Base-by-base conservation (phyloP, 192 early-diverging fungal genomes). In the Obelidium mucronatum region DNA sequence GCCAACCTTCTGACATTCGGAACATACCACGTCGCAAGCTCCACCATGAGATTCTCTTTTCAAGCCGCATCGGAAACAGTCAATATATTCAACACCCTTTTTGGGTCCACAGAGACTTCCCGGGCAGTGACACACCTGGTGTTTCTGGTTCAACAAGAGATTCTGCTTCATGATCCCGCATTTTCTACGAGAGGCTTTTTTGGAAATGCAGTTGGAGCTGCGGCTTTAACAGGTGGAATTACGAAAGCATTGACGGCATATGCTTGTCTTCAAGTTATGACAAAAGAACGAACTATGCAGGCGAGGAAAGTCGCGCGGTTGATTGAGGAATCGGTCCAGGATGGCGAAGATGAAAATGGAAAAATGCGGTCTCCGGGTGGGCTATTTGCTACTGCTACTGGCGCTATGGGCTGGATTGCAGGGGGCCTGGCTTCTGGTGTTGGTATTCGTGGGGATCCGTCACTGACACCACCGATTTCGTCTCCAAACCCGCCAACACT, bases 81-180 rank as follows among this genome's bases (percentile, higher is more conserved):
- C 19, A 89, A 92, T 0, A 83, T 96, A 11, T 89, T 98, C 54
- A 96, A 98, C 83, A 93, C 93, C 2, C 76, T 99, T 13, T 98
- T 99, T 87, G 97, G 97, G 24, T 90, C 92, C 0, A 98, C 94
- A 8, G 96, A 99, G 77, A 94, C 96, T 0, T 96, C 95, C n/a
- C 86, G 92, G 35, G 94, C 94, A 17, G 79, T 96, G 31, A 91
- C 94, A 1, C 90, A 93, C n/a, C 89, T 97, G 55, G 90, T 97
- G 35, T 82, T 90, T 42, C 81, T 97, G 60, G 87, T 94, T 34
- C 88, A 90, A 52, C 83, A 90, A 22, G 94, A 96, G 79, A 79
- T 93, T 3, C 79, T 89, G 67, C 89, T 61, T 4, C 84, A 82
- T 40, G 67, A 69, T 17, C 67, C 67, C 1, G 42, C 11, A 24